Evolutionary conservation across 352 stramenopile genomes (phyloP), one percentile per base, ranked within the genome.

Genomic region (Phytophthora brassicae): DNA sequence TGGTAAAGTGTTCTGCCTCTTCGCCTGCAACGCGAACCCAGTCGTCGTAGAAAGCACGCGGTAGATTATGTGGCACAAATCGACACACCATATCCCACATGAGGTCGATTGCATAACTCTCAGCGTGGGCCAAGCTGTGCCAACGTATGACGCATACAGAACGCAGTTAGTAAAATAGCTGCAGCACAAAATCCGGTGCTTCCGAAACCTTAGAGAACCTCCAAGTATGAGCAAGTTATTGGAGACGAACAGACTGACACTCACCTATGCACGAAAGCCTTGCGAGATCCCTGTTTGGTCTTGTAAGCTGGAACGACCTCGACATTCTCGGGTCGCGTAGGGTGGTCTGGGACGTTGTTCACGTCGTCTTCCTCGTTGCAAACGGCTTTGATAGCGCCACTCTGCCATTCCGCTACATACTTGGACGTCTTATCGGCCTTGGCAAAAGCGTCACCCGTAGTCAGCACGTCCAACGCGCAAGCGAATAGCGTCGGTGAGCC

Each of bases 21-120:
- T 89, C 74, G 33, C 66, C 62, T 29, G 74, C 74, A 48, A 85
- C 64, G 33, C 77, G 67, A 9, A 82, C 76, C 74, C 72, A 89
- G 62, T 88, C 77, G 36, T 87, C 77, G 56, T 81, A 85, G 49
- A 89, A 88, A 20, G 60, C 68, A 29, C 58, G 62, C 3, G 79
- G 79, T 11, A 82, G 58, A 16, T 79, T 56, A 33, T 79, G 70
- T 24, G 60, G 23, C 33, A 81, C 68, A 52, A 86, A 87, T 33
- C 80, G 77, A 7, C 58, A 66, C 16, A 89, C 62, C 57, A 86
- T 81, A 59, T 88, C 80, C 77, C 77, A 89, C 64, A 83, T 81
- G 6, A 89, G 57, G 61, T 89, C 77, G 39, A 89, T 84, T 6
- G 80, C 80, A 38, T 79, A 83, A 60, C 74, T 84, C 57, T 87